Evolutionary conservation across 768 basidiomycete species (phyloP), one percentile per base, ranked within the genome.

Genomic region (Tricholoma matsutake): DNA sequence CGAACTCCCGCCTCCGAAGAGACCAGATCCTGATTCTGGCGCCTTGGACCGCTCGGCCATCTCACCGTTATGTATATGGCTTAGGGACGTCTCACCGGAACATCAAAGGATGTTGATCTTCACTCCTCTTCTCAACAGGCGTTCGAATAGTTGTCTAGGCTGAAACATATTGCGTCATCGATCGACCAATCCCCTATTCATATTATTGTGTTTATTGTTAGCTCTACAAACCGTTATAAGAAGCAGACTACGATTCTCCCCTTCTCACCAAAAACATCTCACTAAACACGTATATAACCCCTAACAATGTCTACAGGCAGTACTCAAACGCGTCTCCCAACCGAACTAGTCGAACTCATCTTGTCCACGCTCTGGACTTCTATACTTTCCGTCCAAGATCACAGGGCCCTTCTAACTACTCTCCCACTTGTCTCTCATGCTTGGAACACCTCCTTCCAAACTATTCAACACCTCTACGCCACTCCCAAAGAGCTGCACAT

Each of bases 31-130:
- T 14, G 11, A 37, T 32, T 32, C 83, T 85, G 83, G 83, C 84
- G 84, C 84, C 83, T 86, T 85, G 81, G 84, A 85, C 84, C 84
- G 83, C 84, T 86, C 84, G 84, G 84, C 84, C 84, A 86, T 85
- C 84, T 83, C 81, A 74, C 78, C 78, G 3, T 25, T 1, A 1
- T 3, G 22, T 1, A 3, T 3, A 25, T 25, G 3, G 22, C 22
- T 25, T 25, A 25, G 2, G 22, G 22, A 25, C 22, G 22, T 25
- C 22, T 3, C 22, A 25, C 22, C 3, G 2, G 22, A 25, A 25
- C 22, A 25, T 25, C 22, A 3, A n/a, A 25, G 22, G 22, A 25
- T 25, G 22, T 25, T 25, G 22, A 25, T 25, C 22, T n/a, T n/a
- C n/a, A 25, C 22, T 25, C 22, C 22, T 25, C 22, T 25, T 25